These are phyloP conservation scores for Sporothrix dimorphospora DNA, from an alignment of 2,329 filamentous ascomycete species.

Conservation along the genomic window DNA sequence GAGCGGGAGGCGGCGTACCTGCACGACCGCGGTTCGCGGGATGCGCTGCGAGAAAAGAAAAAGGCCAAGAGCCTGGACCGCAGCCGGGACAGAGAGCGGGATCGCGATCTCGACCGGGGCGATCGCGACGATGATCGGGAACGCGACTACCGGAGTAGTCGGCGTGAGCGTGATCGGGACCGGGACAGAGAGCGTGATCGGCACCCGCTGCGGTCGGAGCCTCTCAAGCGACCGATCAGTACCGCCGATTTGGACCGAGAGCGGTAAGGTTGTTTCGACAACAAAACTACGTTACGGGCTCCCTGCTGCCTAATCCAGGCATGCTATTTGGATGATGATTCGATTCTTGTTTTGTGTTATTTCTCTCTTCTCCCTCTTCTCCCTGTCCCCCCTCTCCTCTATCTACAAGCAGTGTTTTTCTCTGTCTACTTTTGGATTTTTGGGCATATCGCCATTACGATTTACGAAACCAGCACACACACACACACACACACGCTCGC, in stretches of 20 bases:
- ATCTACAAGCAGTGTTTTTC: neutral
- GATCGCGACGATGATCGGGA: slow-evolving; percentile 24
- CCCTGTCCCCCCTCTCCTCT: too few relatives aligned
- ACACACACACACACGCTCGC: too few relatives aligned
- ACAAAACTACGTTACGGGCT: neutral
- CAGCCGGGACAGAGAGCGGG: slow-evolving; percentile 36
- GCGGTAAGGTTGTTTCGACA: slow-evolving; percentile 36
- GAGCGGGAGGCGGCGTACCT: slow-evolving; percentile 29
- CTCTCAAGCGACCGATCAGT: slow-evolving; percentile 52
- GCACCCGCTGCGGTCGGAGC: slow-evolving; percentile 48
- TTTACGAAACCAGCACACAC: slow-evolving; percentile 5
- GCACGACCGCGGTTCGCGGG: slow-evolving; percentile 36
- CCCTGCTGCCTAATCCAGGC: neutral
- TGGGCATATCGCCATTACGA: neutral
- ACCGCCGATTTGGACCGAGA: slow-evolving; percentile 54
- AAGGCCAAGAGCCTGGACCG: slow-evolving; percentile 34
- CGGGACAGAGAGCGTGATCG: slow-evolving; percentile 39
- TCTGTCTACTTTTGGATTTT: neutral
- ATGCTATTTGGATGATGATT: neutral
- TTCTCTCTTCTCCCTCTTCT: neutral
- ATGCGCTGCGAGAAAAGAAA: slow-evolving; percentile 40
- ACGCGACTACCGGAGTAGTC: slow-evolving; percentile 24
- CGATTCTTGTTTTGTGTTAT: neutral
- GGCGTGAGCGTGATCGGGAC: slow-evolving; percentile 37
- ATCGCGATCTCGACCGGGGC: slow-evolving; percentile 20